Conservation (phyloP, 495 filamentous ascomycete species). For the Elasticomyces elasticus region DNA sequence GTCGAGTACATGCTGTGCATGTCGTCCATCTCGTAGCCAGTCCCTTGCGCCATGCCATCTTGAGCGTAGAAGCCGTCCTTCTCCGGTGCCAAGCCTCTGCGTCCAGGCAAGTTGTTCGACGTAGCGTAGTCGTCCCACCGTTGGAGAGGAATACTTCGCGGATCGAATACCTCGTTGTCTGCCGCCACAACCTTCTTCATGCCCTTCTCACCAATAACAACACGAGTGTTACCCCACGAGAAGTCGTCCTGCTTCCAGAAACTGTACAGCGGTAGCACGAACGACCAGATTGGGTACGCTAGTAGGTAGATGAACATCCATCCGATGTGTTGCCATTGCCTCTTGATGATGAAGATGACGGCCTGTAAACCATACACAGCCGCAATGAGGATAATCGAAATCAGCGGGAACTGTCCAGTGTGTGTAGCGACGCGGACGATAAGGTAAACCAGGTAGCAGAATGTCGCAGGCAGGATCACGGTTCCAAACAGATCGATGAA, state of each 20-base stretch:
- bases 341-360: conserved; percentile 87
- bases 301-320: conserved; percentile 99
- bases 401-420: conserved; percentile 68
- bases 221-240: conserved; percentile 93
- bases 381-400: conserved; percentile 80
- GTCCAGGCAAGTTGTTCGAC: conserved; percentile 81
- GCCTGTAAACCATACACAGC: conserved; percentile 92
- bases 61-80: conserved; percentile 41
- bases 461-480: conserved; percentile 84
- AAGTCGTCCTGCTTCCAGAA: conserved; percentile 99
- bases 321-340: conserved; percentile 94
- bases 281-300: conserved; percentile 88
- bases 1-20: conserved; percentile 95
- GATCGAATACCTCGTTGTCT: conserved; percentile 81
- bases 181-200: conserved; percentile 78
- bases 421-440: conserved; percentile 66
- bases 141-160: conserved; percentile 84
- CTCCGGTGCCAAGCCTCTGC: conserved; percentile 61
- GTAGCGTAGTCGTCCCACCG: conserved; percentile 96
- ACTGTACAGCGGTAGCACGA: conserved; percentile 86
- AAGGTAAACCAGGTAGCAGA: conserved; percentile 80
- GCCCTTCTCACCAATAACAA: conserved; percentile 90
- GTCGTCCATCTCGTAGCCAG: conserved; percentile 85
- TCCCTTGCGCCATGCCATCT: conserved; percentile 34
- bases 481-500: conserved; percentile 92